Evolutionary conservation across 1,284 basidiomycete genomes (phyloP), one percentile per base, ranked within the genome.

Genomic region (Neolentinus lepideus): DNA sequence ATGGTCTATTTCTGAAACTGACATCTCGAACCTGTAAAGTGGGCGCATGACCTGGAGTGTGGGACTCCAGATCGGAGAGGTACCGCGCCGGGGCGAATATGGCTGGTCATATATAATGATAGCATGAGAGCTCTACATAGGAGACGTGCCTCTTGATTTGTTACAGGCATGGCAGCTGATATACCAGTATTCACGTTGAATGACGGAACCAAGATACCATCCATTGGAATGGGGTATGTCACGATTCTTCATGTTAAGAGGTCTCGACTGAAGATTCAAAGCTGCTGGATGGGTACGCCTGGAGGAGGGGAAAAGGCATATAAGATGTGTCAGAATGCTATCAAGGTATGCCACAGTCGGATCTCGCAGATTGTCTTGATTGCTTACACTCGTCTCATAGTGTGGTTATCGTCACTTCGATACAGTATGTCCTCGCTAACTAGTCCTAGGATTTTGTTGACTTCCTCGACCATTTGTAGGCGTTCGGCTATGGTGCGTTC

Each of bases 241-340:
- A 12, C 2, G 9, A 2, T 48, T 21, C 36, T 2, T 43, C 19
- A 12, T 54, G 47, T 36, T 10, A 22, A 12, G 4, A 31, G 6
- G 29, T 25, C 8, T 21, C n/a, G 25, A 12, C 22, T 43, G 48
- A n/a, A 25, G 46, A 10, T 54, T 22, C 21, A 53, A 50, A 73
- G 74, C 11, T 75, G 73, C 56, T 77, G 74, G 73, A 75, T 77
- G 70, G 74, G 74, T 25, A 53, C 25, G 1, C 59, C 60, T 31
- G 72, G 73, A 8, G 68, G 66, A 2, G 69, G 65, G 11, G 61
- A 71, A 29, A 63, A 66, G 4, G 71, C 70, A 1, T 67, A 68
- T 43, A 61, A 68, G 16, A 75, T 75, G 71, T 70, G 68, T 54
- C 58, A 57, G 35, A 69, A 69, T 38, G 72, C 74, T 10, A 55